Conservation (phyloP, 1,284 basidiomycete species). For the Cutaneotrichosporon cyanovorans region DNA sequence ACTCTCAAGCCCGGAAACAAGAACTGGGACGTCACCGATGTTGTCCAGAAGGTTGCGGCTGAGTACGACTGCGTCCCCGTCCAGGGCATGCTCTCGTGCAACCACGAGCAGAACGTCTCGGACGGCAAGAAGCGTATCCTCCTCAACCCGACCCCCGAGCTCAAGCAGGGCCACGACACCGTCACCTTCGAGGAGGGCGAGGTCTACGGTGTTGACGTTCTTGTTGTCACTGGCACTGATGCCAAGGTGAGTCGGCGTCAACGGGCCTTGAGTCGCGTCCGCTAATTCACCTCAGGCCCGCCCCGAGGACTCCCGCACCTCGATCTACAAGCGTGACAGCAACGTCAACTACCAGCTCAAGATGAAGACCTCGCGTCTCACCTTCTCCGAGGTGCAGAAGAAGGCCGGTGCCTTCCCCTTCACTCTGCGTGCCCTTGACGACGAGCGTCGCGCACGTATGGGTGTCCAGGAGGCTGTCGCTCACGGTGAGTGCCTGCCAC, state of each 20-base stretch:
- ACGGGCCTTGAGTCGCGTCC: no score
- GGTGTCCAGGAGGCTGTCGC: constrained; percentile 93
- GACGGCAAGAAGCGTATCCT: constrained; percentile 96
- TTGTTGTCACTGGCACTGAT: constrained; percentile 78
- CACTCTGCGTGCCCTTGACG: constrained; percentile 86
- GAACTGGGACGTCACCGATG: constrained; percentile 91
- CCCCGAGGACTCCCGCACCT: constrained; percentile 77
- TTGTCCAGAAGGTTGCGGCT: constrained; percentile 64
- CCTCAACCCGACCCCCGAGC: constrained; percentile 73
- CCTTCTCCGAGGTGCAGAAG: constrained; percentile 95
- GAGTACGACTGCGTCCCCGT: constrained; percentile 79
- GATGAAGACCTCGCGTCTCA: constrained; percentile 90
- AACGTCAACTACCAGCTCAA: constrained; percentile 90
- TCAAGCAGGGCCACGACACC: constrained; percentile 76
- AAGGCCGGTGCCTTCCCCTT: constrained; percentile 97
- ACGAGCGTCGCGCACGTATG: constrained; percentile 90
- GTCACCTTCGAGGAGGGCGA: constrained; percentile 85
- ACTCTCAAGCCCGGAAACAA: constrained; percentile 80
- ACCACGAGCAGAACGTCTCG: constrained; percentile 82
- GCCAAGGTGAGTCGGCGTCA: constrained; percentile 58
- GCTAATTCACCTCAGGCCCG: constrained; percentile 55
- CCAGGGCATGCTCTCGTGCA: constrained; percentile 59
- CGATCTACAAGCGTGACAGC: constrained; percentile 85
- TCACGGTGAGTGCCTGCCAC: constrained; percentile 63
- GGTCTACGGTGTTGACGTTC: constrained; percentile 91